Percentiles rank a stretch among this genome's conserved stretches.
These are phyloP conservation scores for Irpex sp. DNA, from an alignment of 1,284 basidiomycete genomes.

Conservation along the genomic window DNA sequence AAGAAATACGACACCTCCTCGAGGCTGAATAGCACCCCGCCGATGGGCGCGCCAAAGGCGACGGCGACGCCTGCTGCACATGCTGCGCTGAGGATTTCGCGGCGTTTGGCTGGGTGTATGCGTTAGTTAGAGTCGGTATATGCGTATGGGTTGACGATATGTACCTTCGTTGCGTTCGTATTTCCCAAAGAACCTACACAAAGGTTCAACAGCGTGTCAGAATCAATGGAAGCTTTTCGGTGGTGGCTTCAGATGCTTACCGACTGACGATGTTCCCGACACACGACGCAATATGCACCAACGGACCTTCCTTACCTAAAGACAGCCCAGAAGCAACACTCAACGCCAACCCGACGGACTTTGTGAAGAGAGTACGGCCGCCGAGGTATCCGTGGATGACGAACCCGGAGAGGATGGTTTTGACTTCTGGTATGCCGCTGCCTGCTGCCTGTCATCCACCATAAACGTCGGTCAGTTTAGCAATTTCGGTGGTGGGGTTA, in stretches of 20 bases:
- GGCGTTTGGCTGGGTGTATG: constrained; percentile 65
- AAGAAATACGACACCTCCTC: constrained; percentile 97
- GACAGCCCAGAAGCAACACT: constrained; percentile 90
- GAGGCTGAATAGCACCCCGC: constrained; percentile 88
- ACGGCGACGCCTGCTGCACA: constrained; percentile 92
- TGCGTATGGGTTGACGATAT: not conserved
- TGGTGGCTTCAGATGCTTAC: not conserved
- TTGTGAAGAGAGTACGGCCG: constrained; percentile 86
- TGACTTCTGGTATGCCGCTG: constrained; percentile 96
- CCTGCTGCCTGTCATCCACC: constrained; percentile 70
- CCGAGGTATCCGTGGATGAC: constrained; percentile 98
- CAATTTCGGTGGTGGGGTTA: too few species aligned
- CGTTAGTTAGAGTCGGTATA: not conserved
- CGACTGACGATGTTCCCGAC: constrained; percentile 94
- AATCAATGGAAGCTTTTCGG: too few species aligned
- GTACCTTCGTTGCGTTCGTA: constrained; percentile 92
- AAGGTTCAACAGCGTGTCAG: too few species aligned
- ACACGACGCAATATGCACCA: constrained; percentile 95
- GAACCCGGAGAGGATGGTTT: constrained; percentile 95
- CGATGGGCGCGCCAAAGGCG: constrained; percentile 90
- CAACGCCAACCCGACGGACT: constrained; percentile 84
- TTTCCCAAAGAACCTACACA: constrained; percentile 61
- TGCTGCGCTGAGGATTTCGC: constrained; percentile 90
- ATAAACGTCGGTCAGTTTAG: too few species aligned
- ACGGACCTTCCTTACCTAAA: constrained; percentile 94